Conservation (phyloP, 495 filamentous ascomycete genomes). For the Penicillium cinerascens region DNA sequence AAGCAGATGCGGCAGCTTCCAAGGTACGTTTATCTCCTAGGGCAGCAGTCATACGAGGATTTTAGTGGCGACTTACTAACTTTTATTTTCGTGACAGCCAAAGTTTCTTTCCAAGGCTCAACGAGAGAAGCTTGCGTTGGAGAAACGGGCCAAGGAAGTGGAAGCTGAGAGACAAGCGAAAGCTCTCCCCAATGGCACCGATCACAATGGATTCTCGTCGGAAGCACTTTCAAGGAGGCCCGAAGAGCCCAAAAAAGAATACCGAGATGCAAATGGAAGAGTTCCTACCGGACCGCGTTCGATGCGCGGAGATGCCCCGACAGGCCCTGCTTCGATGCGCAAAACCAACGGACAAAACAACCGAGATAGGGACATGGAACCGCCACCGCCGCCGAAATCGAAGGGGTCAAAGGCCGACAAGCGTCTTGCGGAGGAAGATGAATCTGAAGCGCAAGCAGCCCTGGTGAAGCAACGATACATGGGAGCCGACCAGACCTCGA, state of each 20-base stretch:
- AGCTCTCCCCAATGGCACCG: slow-evolving; percentile 29
- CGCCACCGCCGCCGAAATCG: slow-evolving; percentile 43
- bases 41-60: not conserved
- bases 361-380: slow-evolving; percentile 52
- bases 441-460: slow-evolving; percentile 62
- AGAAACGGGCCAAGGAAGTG: slow-evolving; percentile 81
- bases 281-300: slow-evolving; percentile 79
- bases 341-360: slow-evolving; percentile 31
- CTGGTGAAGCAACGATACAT: slow-evolving; percentile 84
- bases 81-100: slow-evolving; percentile 51
- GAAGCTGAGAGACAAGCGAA: slow-evolving; percentile 57
- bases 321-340: slow-evolving; percentile 54
- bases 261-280: slow-evolving; percentile 2
- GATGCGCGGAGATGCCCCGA: slow-evolving; percentile 58
- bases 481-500: slow-evolving; percentile 84
- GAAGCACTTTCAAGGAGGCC: not conserved
- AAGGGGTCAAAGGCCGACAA: slow-evolving; percentile 48
- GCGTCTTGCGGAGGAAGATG: slow-evolving; percentile 58
- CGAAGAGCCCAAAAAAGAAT: slow-evolving; percentile 6
- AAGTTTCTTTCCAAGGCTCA: slow-evolving; percentile 90
- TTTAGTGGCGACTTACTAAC: not conserved
- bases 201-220: slow-evolving; percentile 18
- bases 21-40: slow-evolving; percentile 50
- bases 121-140: slow-evolving; percentile 78
- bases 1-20: slow-evolving; percentile 71